phyloP scores from a whole-genome alignment of 352 stramenopile genomes.

The Globisporangium takayamanum region DNA sequence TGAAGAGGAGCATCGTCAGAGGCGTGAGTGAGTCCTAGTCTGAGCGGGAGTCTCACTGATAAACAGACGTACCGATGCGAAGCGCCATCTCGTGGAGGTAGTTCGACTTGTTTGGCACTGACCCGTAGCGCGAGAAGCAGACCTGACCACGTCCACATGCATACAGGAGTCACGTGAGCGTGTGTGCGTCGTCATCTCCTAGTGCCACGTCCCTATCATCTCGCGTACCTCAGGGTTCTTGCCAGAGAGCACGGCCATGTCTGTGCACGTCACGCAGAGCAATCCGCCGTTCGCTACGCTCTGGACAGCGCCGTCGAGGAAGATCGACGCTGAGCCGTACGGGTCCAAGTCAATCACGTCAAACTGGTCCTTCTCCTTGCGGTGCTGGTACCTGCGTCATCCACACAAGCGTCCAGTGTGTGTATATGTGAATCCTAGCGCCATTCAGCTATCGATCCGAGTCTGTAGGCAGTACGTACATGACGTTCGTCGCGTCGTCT shows the following conservation, averaged over 20 bases:
- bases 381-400: constrained; percentile 46
- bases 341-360: constrained; percentile 99
- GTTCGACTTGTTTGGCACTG: constrained; percentile 82
- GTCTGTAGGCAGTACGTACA: constrained; percentile 32
- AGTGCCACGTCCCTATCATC: neutral
- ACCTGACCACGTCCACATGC: constrained; percentile 13
- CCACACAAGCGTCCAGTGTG: neutral
- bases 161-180: neutral
- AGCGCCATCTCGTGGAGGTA: constrained; percentile 87
- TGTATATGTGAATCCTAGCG: neutral
- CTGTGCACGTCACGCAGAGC: constrained; percentile 99
- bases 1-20: neutral
- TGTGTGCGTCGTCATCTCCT: neutral
- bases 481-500: constrained; percentile 82
- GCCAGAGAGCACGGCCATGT: constrained; percentile 93
- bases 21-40: no score
- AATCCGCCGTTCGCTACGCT: constrained; percentile 94
- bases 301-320: constrained; percentile 97
- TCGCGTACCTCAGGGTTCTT: constrained; percentile 76
- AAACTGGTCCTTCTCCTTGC: constrained; percentile 89
- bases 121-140: constrained; percentile 83
- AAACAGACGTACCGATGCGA: constrained; percentile 49
- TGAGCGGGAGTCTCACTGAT: constrained; percentile 26
- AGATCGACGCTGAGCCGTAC: constrained; percentile 97
- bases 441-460: neutral